Evolutionary conservation across 345 rosid genomes (phyloP), one percentile per base, ranked within the genome.

Genomic region (Turnera subulata): DNA sequence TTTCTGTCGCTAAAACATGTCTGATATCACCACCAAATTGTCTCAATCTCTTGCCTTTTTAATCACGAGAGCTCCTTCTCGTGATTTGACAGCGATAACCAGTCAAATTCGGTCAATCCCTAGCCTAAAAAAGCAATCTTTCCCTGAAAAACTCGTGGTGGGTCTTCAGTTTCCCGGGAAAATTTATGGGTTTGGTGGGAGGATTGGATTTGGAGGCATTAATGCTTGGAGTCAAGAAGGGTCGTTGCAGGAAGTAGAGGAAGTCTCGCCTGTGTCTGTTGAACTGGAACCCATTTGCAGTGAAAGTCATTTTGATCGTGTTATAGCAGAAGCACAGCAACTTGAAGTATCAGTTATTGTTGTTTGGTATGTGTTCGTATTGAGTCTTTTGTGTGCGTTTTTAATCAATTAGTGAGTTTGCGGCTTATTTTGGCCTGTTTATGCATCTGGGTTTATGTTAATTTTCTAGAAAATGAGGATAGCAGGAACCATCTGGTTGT

Each of bases 311-410:
- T 89, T 93, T 62, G 85, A 87, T 74, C 81, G 81, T 55, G 82
- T 93, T 55, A 61, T 93, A 53, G 85, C 85, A 1, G 96, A 85
- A 64, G 89, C 97, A 39, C 84, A 81, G 49, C 86, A 78, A 66
- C 83, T 69, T 4, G 82, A 80, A n/a, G 78, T 80, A 55, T 62
- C 86, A 11, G 71, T 85, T 50, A 60, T 89, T 32, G 48, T 89
- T 50, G 84, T 93, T 60, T 89, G 99, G 96, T 93, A 70, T 53
- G 79, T 66, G 18, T 32, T 17, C 16, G 39, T 42, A 18, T 53
- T 53, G 6, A 7, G 2, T 33, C 9, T 15, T 53, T 47, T 56
- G 19, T 46, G 50, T 63, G 9, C 37, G 21, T 35, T 64, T 26
- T 6, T 58, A 25, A 16, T 18, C 20, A 57, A 25, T 20, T 64